Percentiles rank a stretch among this genome's conserved stretches.
Evolutionary conservation across 768 basidiomycete genomes (phyloP).

Genomic region (Flagelloscypha sp.): DNA sequence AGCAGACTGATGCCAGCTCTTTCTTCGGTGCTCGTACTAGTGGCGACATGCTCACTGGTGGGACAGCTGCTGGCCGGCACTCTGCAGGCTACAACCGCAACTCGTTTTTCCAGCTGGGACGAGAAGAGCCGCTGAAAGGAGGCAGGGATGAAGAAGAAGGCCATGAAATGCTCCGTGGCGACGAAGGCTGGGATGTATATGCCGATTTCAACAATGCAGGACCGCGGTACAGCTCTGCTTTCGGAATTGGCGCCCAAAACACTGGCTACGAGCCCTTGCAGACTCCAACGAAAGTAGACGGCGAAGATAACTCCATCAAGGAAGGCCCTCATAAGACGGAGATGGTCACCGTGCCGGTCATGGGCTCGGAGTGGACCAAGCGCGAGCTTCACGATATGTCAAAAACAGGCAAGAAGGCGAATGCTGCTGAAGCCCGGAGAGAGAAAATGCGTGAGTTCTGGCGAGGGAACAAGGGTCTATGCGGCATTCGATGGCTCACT

Average conservation of each 20-base stretch:
- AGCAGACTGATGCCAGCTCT: conserved; percentile 62
- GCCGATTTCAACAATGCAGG: conserved; percentile 87
- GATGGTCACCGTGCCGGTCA: conserved; percentile 84
- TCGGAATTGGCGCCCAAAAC: no score
- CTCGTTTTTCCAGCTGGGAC: conserved; percentile 60
- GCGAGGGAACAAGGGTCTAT: conserved; percentile 71
- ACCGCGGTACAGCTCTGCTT: conserved; percentile 63
- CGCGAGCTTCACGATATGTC: conserved; percentile 73
- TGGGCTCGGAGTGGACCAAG: conserved; percentile 86
- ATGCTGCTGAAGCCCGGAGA: conserved; percentile 41
- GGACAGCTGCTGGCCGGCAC: conserved; percentile 17
- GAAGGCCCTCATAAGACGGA: no score
- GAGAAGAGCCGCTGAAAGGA: conserved; percentile 71
- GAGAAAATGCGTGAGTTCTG: conserved; percentile 70
- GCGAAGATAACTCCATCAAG: no score
- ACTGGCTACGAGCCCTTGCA: conserved; percentile 36
- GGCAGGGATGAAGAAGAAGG: conserved; percentile 65
- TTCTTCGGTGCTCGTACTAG: conserved; percentile 46
- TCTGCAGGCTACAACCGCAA: conserved; percentile 68
- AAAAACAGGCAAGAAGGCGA: conserved; percentile 58
- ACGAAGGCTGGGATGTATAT: conserved; percentile 67
- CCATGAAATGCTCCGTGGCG: conserved; percentile 24
- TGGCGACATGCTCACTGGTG: conserved; percentile 38
- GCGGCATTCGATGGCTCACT: conserved; percentile 74
- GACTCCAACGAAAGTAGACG: no score